Base-by-base conservation (phyloP, 2,329 filamentous ascomycete genomes). In the Neonectria neomacrospora region DNA sequence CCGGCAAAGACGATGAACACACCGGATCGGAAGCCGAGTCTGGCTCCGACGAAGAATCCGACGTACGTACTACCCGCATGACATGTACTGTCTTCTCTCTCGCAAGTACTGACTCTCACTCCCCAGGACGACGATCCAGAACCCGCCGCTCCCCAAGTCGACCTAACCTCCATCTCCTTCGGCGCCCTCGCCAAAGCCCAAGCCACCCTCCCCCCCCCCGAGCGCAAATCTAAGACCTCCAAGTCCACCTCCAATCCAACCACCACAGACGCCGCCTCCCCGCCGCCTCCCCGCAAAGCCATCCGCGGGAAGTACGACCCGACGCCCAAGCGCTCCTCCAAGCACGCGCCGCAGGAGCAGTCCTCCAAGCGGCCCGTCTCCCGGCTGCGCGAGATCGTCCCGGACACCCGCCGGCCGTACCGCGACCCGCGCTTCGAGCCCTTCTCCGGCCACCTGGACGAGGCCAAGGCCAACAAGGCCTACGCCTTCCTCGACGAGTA, bases 401-500 rank as follows among this genome's bases (percentile, higher is more conserved):
- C 80, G 2, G 78, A 83, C 34, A 76, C 76, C 7, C 80, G 83
- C 14, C 84, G 86, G 61, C 92, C 91, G 75, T 71, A 83, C 20
- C 90, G 95, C 58, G 96, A 99, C 78, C 96, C 96, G 18, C 91
- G 96, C 54, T 99, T 99, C 81, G 93, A 96, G 66, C 85, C 90
- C 1, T 76, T 90, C 12, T 78, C 84, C 41, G 75, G 72, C 61
- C 79, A 77, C 16, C 77, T 82, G 22, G 87, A 92, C 75, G 86
- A 86, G 75, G 79, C 80, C 53, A 86, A 86, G 67, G 79, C 90
- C 34, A 86, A 86, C 63, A 89, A 88, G 69, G 92, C 93, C 34
- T 99, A 99, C 80, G 85, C 89, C 3, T 99, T 99, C 81, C 81
- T 99, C 54, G 88, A 94, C 71, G 90, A 93, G 65, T 98, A 98